Conservation (phyloP, 2,329 filamentous ascomycete genomes). For the Diaporthe ampelina region DNA sequence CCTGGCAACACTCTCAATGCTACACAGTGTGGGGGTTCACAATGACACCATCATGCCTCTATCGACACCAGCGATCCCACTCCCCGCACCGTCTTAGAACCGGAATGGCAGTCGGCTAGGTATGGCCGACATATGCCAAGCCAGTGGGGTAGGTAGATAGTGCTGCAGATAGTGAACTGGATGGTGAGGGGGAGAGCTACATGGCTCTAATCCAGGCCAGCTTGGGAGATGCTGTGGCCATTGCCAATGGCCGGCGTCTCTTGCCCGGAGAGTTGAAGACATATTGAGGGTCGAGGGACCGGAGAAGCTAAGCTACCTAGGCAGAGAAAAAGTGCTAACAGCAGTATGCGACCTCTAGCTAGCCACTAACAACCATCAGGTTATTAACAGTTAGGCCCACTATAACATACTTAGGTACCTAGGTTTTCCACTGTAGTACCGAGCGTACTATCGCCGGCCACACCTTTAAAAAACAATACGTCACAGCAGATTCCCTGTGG, state of each 20-base stretch:
- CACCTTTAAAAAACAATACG: no score
- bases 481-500: no score
- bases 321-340: not conserved
- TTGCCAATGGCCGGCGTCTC: not conserved
- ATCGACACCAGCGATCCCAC: constrained; percentile 12
- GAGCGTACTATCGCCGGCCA: no score
- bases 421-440: no score
- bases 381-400: no score
- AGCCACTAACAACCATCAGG: no score
- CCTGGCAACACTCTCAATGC: not conserved
- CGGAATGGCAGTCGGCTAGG: not conserved
- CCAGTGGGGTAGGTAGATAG: constrained; percentile 6
- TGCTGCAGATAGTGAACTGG: not conserved
- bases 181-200: not conserved
- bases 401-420: no score
- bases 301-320: no score
- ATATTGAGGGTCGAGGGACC: not conserved
- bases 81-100: constrained; percentile 10
- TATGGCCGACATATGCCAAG: constrained; percentile 16
- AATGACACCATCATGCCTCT: constrained; percentile 10
- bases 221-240: not conserved
- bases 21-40: not conserved
- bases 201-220: no score
- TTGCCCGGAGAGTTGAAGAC: not conserved
- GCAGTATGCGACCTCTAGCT: no score